Conservation (phyloP, 2,329 filamentous ascomycete species). For the Aspergillus quadricinctus region DNA sequence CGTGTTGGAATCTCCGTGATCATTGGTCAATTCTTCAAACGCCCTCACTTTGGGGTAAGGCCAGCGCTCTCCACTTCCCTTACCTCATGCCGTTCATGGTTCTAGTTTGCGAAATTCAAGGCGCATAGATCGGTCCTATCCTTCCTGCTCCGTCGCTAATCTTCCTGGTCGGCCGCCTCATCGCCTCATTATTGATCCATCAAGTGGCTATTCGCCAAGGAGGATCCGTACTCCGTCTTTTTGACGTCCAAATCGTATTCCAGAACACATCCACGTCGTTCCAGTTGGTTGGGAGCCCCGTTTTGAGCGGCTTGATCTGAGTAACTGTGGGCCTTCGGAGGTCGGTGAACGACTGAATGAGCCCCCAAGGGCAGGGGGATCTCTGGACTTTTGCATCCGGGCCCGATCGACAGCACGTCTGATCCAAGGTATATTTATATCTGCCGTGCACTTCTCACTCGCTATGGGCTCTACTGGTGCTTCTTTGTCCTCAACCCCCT, state of each 20-base stretch:
- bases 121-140: slow-evolving; percentile 4
- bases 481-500: slow-evolving; percentile 3
- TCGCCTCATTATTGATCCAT: slow-evolving; percentile 19
- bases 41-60: slow-evolving; percentile 7
- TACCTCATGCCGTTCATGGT: slow-evolving; percentile 9
- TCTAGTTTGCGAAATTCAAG: not conserved
- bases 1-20: slow-evolving; percentile 11
- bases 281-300: slow-evolving; percentile 7
- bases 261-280: slow-evolving; percentile 16
- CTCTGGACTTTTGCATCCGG: not conserved
- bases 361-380: slow-evolving; percentile 7
- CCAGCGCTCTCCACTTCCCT: slow-evolving; percentile 4
- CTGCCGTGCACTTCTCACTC: not conserved
- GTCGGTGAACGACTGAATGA: slow-evolving; percentile 6
- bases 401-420: slow-evolving; percentile 9
- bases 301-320: slow-evolving; percentile 1
- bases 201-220: slow-evolving; percentile 13
- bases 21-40: slow-evolving; percentile 13
- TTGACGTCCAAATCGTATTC: slow-evolving; percentile 18
- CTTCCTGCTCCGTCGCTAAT: slow-evolving; percentile 5
- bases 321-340: slow-evolving; percentile 5
- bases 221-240: slow-evolving; percentile 16
- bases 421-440: slow-evolving; percentile 7
- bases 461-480: slow-evolving; percentile 13
- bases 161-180: slow-evolving; percentile 11